Base-by-base conservation (phyloP, 768 basidiomycete genomes). In the Podaxis sp. region DNA sequence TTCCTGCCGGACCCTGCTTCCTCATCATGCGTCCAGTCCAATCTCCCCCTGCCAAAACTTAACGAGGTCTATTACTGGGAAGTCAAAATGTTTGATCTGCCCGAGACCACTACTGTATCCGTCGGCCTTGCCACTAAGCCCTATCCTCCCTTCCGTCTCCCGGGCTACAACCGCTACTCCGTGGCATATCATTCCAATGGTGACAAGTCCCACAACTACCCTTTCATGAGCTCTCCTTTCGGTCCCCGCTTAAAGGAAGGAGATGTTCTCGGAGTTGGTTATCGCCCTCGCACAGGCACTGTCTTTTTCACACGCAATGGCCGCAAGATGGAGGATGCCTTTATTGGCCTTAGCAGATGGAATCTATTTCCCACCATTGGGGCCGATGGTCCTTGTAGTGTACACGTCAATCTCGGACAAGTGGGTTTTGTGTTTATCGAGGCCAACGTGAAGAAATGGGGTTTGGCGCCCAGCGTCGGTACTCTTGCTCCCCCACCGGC, bases 31-130 rank as follows among this genome's bases (percentile, higher is more conserved):
- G 97, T 99, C 9, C 94, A 98, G 78, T 96, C 94, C 55, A 99
- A 98, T 73, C 81, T 99, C 9, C 97, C 97, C 2, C 79, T 99
- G 2, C 97, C 97, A 12, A 98, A 98, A 72, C 81, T 98, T 55
- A 99, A 99, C 76, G 97, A 98, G 73, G 95, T 98, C 12, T 99
- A 99, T 73, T 99, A 99, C 73, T 99, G 93, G 93, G 97, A 99
- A 73, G 91, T 94, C 65, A 99, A 99, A 79, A 93, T 98, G 91
- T 98, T 95, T 72, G 97, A 99, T 76, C 89, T 97, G 59, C 94
- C 96, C 12, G 80, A 85, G 64, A 79, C 84, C 2, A 98, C 96
- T 8, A 91, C 83, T 50, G 90, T 97, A n/a, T 87, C 94, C 37
- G 86, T 98, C 54, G 97, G 97, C 38, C 74, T 99, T 40, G 95